Evolutionary conservation across 1,284 basidiomycete genomes (phyloP).

Genomic region (Cryptococcus sp.): DNA sequence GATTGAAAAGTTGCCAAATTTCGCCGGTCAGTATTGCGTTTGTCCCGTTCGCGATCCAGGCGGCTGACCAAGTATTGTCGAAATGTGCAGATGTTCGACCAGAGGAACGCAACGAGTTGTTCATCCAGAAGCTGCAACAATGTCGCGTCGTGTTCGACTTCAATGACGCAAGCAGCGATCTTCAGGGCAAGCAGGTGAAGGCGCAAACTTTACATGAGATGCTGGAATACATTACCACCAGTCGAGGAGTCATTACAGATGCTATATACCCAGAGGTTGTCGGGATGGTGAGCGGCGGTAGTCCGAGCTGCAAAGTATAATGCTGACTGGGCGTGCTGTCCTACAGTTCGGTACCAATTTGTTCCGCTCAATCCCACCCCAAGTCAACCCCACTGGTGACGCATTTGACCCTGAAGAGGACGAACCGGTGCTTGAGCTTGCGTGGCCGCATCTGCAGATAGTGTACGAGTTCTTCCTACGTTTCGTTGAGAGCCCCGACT

Average conservation of each 20-base stretch:
- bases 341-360: conserved; percentile 90
- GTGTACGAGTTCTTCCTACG: conserved; percentile 99
- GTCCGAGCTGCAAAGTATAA: not conserved
- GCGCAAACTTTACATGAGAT: conserved; percentile 97
- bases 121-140: conserved; percentile 93
- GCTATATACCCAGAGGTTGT: conserved; percentile 98
- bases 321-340: not conserved
- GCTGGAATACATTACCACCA: conserved; percentile 98
- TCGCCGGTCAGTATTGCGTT: conserved; percentile 68
- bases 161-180: conserved; percentile 93
- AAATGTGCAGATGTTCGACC: conserved; percentile 75
- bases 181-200: conserved; percentile 98
- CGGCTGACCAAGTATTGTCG: not conserved
- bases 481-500: conserved; percentile 96
- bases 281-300: conserved; percentile 74
- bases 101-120: conserved; percentile 84
- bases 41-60: not conserved
- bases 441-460: conserved; percentile 99
- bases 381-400: conserved; percentile 95
- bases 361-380: conserved; percentile 99
- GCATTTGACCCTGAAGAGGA: conserved; percentile 99
- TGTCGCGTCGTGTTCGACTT: conserved; percentile 98
- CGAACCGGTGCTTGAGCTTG: conserved; percentile 96
- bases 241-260: conserved; percentile 95
- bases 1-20: conserved; percentile 91